Evolutionary conservation across 306 rosid genomes (phyloP).

Genomic region (Cucumis cinereus): DNA sequence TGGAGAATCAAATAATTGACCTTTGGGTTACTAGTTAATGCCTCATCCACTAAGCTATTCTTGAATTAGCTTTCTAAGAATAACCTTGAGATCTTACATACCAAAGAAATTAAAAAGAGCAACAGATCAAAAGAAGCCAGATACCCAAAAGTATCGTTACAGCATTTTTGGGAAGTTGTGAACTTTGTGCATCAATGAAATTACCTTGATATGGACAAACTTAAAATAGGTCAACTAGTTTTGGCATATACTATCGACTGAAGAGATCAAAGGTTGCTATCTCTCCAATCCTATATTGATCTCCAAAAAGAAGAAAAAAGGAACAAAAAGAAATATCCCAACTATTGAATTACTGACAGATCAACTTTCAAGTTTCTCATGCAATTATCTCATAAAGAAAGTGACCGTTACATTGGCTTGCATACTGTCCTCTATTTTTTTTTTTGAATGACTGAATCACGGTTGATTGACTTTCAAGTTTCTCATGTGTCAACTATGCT

Average conservation of each 20-base stretch:
- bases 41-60: neutral
- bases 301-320: neutral
- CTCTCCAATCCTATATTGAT: too few species aligned
- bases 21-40: too few species aligned
- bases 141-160: neutral
- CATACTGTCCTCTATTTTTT: neutral
- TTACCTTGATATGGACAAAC: neutral
- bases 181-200: neutral
- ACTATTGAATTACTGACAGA: neutral
- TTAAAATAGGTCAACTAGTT: neutral
- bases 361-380: conserved; percentile 1
- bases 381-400: neutral
- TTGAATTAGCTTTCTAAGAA: neutral
- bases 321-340: neutral
- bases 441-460: neutral
- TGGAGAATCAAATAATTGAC: neutral
- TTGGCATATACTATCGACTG: neutral
- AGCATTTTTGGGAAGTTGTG: neutral
- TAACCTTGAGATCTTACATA: neutral
- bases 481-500: neutral
- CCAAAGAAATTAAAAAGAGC: neutral
- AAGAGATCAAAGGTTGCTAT: neutral
- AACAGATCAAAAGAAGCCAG: neutral
- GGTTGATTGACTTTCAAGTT: neutral
- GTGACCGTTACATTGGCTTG: neutral